A percentile compares a stretch with the other conserved stretches of the same genome.
Conservation (phyloP, 768 basidiomycete species). For the Boletellus sp. region DNA sequence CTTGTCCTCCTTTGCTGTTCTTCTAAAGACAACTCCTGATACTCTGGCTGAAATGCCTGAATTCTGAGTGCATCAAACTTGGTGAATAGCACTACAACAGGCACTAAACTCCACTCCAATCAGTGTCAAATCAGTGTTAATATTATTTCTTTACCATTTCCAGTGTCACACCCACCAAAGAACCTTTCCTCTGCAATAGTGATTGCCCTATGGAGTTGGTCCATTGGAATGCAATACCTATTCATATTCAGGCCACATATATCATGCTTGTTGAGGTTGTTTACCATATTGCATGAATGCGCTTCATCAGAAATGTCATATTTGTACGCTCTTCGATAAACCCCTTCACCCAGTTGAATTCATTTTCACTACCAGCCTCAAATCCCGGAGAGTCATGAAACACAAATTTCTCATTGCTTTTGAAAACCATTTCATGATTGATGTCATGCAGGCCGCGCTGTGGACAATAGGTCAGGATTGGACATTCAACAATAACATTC, state of each 20-base stretch:
- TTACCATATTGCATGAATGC: background rate
- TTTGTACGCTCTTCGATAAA: background rate
- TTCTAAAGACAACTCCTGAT: too few species aligned
- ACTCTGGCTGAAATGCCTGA: too few species aligned
- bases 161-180: background rate
- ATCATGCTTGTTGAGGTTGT: too few species aligned
- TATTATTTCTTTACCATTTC: background rate
- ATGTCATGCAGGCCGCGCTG: background rate
- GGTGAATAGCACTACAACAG: background rate
- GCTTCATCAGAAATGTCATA: too few species aligned
- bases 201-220: background rate
- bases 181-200: background rate
- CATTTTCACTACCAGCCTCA: background rate
- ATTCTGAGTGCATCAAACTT: background rate
- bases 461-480: too few species aligned
- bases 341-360: background rate
- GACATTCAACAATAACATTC: too few species aligned
- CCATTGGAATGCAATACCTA: constrained; percentile 2
- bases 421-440: background rate
- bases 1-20: too few species aligned
- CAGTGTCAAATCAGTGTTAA: background rate
- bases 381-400: background rate
- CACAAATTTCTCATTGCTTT: background rate
- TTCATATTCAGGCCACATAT: background rate
- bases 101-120: background rate